These are phyloP conservation scores for Angomonas deanei DNA, from an alignment of 208 protist species.

Conservation along the genomic window DNA sequence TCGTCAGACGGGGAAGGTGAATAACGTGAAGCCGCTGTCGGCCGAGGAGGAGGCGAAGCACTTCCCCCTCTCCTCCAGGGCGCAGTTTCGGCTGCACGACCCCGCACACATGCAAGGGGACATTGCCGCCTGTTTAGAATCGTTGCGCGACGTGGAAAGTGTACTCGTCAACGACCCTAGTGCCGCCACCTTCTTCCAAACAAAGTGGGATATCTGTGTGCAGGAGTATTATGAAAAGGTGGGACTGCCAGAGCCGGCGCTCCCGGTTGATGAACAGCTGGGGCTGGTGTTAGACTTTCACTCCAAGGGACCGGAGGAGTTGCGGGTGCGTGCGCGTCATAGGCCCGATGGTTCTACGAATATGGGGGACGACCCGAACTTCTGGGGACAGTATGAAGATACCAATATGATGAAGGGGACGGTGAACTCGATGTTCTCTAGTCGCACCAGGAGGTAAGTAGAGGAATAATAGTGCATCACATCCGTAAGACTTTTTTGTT, in stretches of 20 bases:
- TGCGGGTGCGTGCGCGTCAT: slow-evolving; percentile 82
- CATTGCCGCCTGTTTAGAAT: slow-evolving; percentile 9
- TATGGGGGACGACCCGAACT: slow-evolving; percentile 75
- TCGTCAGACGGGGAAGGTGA: slow-evolving; percentile 39
- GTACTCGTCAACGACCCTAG: slow-evolving; percentile 43
- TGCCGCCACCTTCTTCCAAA: slow-evolving; percentile 84
- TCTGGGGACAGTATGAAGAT: slow-evolving; percentile 52
- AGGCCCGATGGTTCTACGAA: slow-evolving; percentile 81
- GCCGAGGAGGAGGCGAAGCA: slow-evolving; percentile 28
- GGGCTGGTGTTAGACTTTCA: slow-evolving; percentile 81
- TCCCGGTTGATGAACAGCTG: slow-evolving; percentile 67
- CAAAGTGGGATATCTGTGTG: slow-evolving; percentile 91
- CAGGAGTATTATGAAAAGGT: slow-evolving; percentile 86
- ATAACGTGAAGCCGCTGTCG: slow-evolving; percentile 20
- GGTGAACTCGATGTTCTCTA: slow-evolving; percentile 76
- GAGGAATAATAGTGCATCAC: neutral
- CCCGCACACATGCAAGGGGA: neutral
- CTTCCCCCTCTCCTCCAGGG: slow-evolving; percentile 44
- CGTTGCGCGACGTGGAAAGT: slow-evolving; percentile 49
- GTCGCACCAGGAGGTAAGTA: slow-evolving; percentile 31
- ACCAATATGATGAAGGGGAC: slow-evolving; percentile 58
- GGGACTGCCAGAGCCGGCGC: slow-evolving; percentile 69
- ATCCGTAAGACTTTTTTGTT: neutral
- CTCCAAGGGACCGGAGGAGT: slow-evolving; percentile 31
- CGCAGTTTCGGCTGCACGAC: slow-evolving; percentile 66